Evolutionary conservation across 768 basidiomycete species (phyloP).

Genomic region (Russula earlei): DNA sequence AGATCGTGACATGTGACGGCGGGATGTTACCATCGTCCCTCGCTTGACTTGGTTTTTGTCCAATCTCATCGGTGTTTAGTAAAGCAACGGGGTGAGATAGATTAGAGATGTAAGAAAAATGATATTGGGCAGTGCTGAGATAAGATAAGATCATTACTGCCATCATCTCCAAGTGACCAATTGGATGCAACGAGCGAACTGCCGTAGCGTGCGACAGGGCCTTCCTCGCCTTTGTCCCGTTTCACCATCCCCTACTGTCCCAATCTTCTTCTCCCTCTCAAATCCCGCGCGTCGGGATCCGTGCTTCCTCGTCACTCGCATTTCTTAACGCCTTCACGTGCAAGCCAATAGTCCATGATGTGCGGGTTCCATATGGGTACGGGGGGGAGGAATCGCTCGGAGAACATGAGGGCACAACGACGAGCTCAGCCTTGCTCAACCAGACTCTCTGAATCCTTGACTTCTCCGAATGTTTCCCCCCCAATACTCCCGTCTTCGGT

Average conservation of each 20-base stretch:
- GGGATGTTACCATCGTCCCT: slow-evolving; percentile 18
- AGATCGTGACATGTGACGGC: slow-evolving; percentile 19
- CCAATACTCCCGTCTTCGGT: background rate
- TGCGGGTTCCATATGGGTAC: slow-evolving; percentile 3
- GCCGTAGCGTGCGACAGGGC: slow-evolving; percentile 12
- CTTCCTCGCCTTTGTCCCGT: slow-evolving; percentile 16
- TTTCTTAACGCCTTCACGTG: background rate
- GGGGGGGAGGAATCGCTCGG: slow-evolving; percentile 6
- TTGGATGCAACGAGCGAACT: background rate
- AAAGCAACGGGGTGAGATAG: no score
- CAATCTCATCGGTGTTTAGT: no score
- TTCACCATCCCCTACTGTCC: slow-evolving; percentile 1
- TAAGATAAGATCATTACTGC: slow-evolving; percentile 11
- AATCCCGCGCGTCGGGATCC: background rate
- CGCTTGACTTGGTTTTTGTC: background rate
- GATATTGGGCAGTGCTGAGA: no score
- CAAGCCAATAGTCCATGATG: background rate
- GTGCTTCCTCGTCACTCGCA: background rate
- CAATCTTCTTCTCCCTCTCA: background rate
- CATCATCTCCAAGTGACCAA: background rate
- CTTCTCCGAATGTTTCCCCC: background rate
- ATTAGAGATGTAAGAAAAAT: no score
- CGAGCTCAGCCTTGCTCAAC: slow-evolving; percentile 2
- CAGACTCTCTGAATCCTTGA: no score
- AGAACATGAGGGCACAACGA: slow-evolving; percentile 9